These are phyloP conservation scores for Microthyrium microscopicum DNA, from an alignment of 2,329 filamentous ascomycete species.

Conservation along the genomic window DNA sequence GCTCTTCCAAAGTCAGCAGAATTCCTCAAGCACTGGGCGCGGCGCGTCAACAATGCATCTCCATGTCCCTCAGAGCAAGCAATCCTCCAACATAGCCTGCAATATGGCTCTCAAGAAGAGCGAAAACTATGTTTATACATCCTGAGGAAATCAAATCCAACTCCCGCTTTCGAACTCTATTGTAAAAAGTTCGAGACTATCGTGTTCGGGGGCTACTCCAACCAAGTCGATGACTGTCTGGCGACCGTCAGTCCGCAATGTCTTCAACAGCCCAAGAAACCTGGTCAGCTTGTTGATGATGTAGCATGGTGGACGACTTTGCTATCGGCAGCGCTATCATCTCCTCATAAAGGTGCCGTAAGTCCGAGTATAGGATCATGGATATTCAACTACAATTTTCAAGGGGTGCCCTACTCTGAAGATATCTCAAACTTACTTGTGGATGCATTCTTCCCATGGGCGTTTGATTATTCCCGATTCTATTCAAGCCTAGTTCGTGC, in stretches of 20 bases:
- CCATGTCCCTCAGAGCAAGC: too few species aligned
- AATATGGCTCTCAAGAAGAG: too few species aligned
- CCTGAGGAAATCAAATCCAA: too few species aligned
- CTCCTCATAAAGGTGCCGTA: constrained; percentile 5
- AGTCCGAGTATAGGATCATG: constrained; percentile 4
- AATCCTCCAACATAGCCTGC: too few species aligned
- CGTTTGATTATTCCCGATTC: constrained; percentile 27
- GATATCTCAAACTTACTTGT: constrained; percentile 22
- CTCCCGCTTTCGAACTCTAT: constrained; percentile 27
- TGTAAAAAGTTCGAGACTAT: constrained; percentile 31
- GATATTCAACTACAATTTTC: constrained; percentile 5
- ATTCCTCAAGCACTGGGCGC: too few species aligned
- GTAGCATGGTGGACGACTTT: constrained; percentile 6
- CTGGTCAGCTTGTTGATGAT: constrained; percentile 10
- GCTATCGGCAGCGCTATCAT: constrained; percentile 1
- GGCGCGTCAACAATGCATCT: too few species aligned
- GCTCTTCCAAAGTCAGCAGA: too few species aligned
- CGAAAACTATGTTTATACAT: too few species aligned
- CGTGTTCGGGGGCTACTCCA: constrained; percentile 30
- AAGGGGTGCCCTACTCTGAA: background rate
- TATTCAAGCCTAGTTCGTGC: constrained; percentile 1
- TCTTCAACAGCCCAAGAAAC: constrained; percentile 10
- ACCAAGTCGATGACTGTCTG: constrained; percentile 30
- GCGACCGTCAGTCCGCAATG: background rate
- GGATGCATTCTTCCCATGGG: constrained; percentile 29